Evolutionary conservation across 1,284 basidiomycete genomes (phyloP).

Genomic region (Tranzscheliella williamsii): DNA sequence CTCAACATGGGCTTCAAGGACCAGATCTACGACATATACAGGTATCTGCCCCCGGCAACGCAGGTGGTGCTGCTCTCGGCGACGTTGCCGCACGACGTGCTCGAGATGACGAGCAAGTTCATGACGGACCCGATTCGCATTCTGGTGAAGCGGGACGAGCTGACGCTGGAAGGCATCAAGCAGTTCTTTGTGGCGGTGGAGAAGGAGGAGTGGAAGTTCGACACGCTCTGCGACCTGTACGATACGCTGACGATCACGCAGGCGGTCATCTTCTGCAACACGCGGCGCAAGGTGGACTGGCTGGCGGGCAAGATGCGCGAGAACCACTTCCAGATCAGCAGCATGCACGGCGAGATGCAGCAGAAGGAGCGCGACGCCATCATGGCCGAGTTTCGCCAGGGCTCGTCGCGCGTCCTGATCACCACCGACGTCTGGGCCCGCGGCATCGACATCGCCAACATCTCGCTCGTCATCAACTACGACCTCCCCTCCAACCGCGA

Average conservation of each 20-base stretch:
- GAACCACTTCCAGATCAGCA: slow-evolving; percentile 55
- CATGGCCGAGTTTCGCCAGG: slow-evolving; percentile 96
- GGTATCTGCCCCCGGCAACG: slow-evolving; percentile 95
- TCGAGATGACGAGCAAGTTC: slow-evolving; percentile 99
- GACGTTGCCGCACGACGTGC: slow-evolving; percentile 92
- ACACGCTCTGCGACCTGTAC: slow-evolving; percentile 93
- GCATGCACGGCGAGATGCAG: slow-evolving; percentile 90
- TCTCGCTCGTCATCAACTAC: slow-evolving; percentile 97
- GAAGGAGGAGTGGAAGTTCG: slow-evolving; percentile 99
- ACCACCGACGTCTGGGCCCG: slow-evolving; percentile 89
- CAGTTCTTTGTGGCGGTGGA: slow-evolving; percentile 99
- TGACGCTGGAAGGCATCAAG: slow-evolving; percentile 99
- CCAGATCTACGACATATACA: slow-evolving; percentile 99
- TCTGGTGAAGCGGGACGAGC: slow-evolving; percentile 98
- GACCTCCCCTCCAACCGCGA: slow-evolving; percentile 76
- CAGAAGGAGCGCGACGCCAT: slow-evolving; percentile 98
- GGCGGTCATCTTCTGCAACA: slow-evolving; percentile 99
- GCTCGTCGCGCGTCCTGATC: slow-evolving; percentile 65
- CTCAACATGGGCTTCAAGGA: slow-evolving; percentile 99
- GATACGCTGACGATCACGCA: slow-evolving; percentile 99
- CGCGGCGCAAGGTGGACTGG: slow-evolving; percentile 98
- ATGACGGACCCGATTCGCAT: slow-evolving; percentile 99
- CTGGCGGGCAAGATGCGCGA: slow-evolving; percentile 97
- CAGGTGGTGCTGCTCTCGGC: slow-evolving; percentile 96
- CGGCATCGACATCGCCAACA: slow-evolving; percentile 98